Percentiles rank a stretch among this genome's conserved stretches.
Conservation (phyloP, 805 yeast genomes). For the Sugiyamaella lignohabitans region DNA sequence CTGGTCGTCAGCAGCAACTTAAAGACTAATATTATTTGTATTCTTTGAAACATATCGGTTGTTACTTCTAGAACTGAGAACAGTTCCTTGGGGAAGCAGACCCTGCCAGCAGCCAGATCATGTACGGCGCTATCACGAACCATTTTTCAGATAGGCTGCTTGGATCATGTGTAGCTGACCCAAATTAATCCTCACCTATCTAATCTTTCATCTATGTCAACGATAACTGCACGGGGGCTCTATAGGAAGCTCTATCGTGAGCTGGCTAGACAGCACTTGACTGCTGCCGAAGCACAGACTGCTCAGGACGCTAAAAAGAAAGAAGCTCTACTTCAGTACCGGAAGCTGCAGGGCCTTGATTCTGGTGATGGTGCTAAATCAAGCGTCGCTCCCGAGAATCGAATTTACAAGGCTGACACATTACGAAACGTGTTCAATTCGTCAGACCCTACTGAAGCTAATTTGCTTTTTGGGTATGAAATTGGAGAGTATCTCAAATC, state of each 20-base stretch:
- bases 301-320: slow-evolving; percentile 10
- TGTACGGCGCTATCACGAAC: too few relatives aligned
- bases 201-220: too few relatives aligned
- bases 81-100: too few relatives aligned
- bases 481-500: slow-evolving; percentile 55
- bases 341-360: slow-evolving; percentile 3
- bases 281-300: slow-evolving; percentile 18
- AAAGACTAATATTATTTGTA: too few relatives aligned
- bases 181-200: too few relatives aligned
- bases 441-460: slow-evolving; percentile 15
- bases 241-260: slow-evolving; percentile 25
- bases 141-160: too few relatives aligned
- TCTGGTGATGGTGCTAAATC: neutral
- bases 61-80: too few relatives aligned
- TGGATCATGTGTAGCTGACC: too few relatives aligned
- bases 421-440: slow-evolving; percentile 17
- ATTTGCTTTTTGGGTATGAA: slow-evolving; percentile 44
- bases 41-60: too few relatives aligned
- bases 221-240: slow-evolving; percentile 7
- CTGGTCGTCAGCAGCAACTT: too few relatives aligned
- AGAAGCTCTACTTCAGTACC: slow-evolving; percentile 11
- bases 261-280: slow-evolving; percentile 21
- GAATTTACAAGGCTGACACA: slow-evolving; percentile 19
- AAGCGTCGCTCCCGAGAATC: too few relatives aligned
- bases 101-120: too few relatives aligned